These are phyloP conservation scores for Mycena epipterygia DNA, from an alignment of 768 basidiomycete genomes.

Conservation along the genomic window DNA sequence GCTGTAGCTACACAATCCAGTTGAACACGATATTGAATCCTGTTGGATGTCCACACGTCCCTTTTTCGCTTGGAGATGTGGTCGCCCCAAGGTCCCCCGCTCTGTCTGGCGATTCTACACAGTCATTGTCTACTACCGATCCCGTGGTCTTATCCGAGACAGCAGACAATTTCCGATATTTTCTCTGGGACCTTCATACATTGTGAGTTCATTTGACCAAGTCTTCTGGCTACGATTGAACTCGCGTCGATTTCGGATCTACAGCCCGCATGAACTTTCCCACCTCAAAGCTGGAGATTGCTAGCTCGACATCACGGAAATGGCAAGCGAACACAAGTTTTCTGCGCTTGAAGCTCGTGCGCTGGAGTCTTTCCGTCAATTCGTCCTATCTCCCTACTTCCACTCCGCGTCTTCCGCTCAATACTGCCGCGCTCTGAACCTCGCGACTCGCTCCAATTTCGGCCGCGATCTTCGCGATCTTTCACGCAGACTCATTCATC, in stretches of 20 bases:
- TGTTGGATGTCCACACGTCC: not conserved
- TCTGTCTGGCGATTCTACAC: not conserved
- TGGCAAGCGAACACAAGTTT: slow-evolving; percentile 64
- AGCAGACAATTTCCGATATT: slow-evolving; percentile 60
- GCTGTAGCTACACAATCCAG: not conserved
- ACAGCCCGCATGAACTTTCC: slow-evolving; percentile 56
- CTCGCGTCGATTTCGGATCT: not conserved
- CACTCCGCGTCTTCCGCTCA: slow-evolving; percentile 47
- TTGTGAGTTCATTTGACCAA: slow-evolving; percentile 49
- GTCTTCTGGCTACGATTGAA: not conserved
- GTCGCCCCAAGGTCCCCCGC: slow-evolving; percentile 46
- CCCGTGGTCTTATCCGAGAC: slow-evolving; percentile 51
- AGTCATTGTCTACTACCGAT: not conserved
- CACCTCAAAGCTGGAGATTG: slow-evolving; percentile 49
- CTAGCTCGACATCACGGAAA: slow-evolving; percentile 59
- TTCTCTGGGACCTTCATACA: slow-evolving; percentile 65
- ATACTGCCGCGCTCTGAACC: slow-evolving; percentile 60
- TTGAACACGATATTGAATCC: not conserved
- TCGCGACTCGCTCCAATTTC: slow-evolving; percentile 66
- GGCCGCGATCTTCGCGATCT: slow-evolving; percentile 58
- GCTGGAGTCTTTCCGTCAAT: slow-evolving; percentile 42
- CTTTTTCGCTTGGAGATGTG: not conserved
- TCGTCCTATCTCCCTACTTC: slow-evolving; percentile 28
- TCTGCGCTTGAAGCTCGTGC: slow-evolving; percentile 60
- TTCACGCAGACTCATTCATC: not conserved